Base-by-base conservation (phyloP, 73 alveolate species). In the Uronychia setigera region DNA sequence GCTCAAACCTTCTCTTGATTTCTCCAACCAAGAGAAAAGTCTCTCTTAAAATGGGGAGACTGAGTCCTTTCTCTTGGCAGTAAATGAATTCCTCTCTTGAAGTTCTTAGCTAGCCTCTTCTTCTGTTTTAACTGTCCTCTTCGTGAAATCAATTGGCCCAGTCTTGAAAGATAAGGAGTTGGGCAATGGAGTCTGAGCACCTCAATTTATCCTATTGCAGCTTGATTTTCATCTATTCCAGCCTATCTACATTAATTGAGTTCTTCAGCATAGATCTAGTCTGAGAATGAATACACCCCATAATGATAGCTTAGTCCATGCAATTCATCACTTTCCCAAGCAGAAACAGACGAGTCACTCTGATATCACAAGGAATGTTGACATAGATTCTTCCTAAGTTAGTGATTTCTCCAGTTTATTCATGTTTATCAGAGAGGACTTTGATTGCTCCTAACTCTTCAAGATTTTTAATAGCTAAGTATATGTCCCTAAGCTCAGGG, bases 311-410 rank as follows among this genome's bases (percentile, higher is more conserved):
- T 74, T 93, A 88, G 33, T 89, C 92, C 91, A 96, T 90, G 90
- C 97, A 96, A 31, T 92, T 93, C 77, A 96, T 87, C 31, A 94
- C 94, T 87, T 82, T 92, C 1, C 98, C 97, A 79, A 96, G 88
- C 27, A 93, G 83, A 78, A 93, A 94, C 80, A 96, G 92, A 82
- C 98, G 88, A 31, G 98, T 91, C 67, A 95, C 86, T 87, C 93
- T 96, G 29, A 96, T 84, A 81, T 95, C 97, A 31, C 97, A 93
- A 0, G 99, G 99, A 77, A 96, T 87, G 82, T 96, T 96, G 14
- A 96, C 98, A 91, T 88, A 96, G 19, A 96, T 95, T 85, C 93
- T 85, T 32, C 99, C 99, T 28, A 96, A 92, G 58, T 92, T 87
- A 0, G 99, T 96, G 11, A 96, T 91, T 58, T 85, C 83, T 31